Evolutionary conservation across 441 rosid species (phyloP), one percentile per base, ranked within the genome.

Genomic region (Gossypium schwendimanii): DNA sequence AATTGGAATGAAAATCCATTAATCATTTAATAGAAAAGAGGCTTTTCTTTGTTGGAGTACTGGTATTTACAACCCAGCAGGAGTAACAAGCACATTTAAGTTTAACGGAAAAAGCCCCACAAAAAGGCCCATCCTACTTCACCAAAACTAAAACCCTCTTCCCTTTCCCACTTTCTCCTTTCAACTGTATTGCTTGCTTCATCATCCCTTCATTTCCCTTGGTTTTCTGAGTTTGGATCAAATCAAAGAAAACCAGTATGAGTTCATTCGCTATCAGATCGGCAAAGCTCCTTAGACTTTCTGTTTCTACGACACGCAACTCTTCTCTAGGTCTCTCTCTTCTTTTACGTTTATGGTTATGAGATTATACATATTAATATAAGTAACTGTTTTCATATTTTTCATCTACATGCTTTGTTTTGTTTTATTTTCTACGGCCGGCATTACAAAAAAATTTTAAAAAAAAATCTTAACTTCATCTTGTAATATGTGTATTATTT

Each of bases 211-310:
- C 28, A 1, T 15, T 7, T 6, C n/a, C 7, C 52, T 47, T 47
- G 6, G 6, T 21, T 23, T 14, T 23, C 36, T 1, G 21, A n/a
- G 14, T 47, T 47, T 14, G 21, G 15, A 5, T 66, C 31, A 66
- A 66, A 9, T 58, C 44, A 57, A 39, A n/a, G 6, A 26, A 15
- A 15, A 12, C 20, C 66, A 28, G 0, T 0, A 87, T 87, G 91
- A 77, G 63, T 75, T 78, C 86, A n/a, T 17, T 84, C 14, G 82
- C 88, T 49, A 63, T 60, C 54, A 81, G 81, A 67, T 61, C 84
- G 36, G 81, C 83, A 20, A 87, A 78, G 76, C 47, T 76, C 6
- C 71, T 87, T 11, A 73, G 79, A 73, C 7, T 69, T 68, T 77
- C 81, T 69, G n/a, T 78, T 71, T 54, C 80, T 31, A 39, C 65